phyloP scores from a whole-genome alignment of 2,329 filamentous ascomycete species.

The Daldinia eschscholtzii region DNA sequence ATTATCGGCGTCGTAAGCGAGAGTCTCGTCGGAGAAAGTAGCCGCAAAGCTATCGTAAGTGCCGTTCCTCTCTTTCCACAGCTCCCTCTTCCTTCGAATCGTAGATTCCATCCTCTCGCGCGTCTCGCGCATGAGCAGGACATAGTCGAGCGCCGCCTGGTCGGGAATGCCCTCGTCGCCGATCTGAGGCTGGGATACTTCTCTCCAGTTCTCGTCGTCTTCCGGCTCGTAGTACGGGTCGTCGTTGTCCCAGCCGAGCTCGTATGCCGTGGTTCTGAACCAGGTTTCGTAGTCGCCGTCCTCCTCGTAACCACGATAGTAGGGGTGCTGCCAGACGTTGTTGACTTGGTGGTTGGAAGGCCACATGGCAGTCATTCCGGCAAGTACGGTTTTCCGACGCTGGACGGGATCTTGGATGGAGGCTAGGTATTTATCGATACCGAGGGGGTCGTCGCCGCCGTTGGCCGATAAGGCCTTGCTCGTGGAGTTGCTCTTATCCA shows the following conservation, averaged over 20 bases:
- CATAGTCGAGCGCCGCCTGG: slow-evolving; percentile 36
- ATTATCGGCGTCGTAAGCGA: neutral
- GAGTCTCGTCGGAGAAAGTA: neutral
- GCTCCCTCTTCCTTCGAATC: slow-evolving; percentile 2
- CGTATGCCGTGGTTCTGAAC: neutral
- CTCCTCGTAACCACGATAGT: neutral
- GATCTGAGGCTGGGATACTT: slow-evolving; percentile 41
- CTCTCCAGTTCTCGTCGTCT: slow-evolving; percentile 2
- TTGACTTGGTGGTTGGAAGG: slow-evolving; percentile 7
- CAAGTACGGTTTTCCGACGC: neutral
- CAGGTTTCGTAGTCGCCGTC: slow-evolving; percentile 11
- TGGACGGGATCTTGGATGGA: neutral
- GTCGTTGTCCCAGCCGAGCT: neutral
- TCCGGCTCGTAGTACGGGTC: neutral
- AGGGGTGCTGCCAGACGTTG: neutral
- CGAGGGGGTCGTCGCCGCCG: neutral
- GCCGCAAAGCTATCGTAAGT: neutral
- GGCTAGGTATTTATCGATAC: neutral
- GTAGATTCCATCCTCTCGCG: slow-evolving; percentile 10
- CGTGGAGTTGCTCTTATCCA: neutral
- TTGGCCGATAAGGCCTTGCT: neutral
- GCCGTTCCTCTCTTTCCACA: neutral
- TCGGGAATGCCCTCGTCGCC: slow-evolving; percentile 43
- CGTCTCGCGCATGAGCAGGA: slow-evolving; percentile 28
- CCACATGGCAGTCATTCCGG: neutral